Evolutionary conservation across 805 yeast species (phyloP).

Genomic region (Wickerhamiella azyma): DNA sequence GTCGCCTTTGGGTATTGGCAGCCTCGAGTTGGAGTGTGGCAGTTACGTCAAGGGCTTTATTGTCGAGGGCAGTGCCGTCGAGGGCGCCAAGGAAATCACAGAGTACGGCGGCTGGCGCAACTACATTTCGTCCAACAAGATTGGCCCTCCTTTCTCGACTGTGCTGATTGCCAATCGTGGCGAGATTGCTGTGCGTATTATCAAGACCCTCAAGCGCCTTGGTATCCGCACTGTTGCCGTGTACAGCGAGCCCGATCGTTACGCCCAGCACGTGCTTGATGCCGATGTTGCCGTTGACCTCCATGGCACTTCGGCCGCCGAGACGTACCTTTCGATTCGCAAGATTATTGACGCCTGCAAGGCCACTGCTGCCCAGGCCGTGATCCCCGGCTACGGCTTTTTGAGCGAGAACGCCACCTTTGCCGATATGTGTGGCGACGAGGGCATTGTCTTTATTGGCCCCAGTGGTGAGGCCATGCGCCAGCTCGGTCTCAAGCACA

Average conservation of each 20-base stretch:
- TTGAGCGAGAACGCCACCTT: constrained; percentile 93
- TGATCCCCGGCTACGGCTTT: constrained; percentile 96
- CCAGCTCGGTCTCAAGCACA: constrained; percentile 83
- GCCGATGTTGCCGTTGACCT: constrained; percentile 77
- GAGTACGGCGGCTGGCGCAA: constrained; percentile 76
- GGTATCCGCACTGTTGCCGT: constrained; percentile 73
- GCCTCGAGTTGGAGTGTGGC: constrained; percentile 71
- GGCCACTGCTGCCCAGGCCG: constrained; percentile 77
- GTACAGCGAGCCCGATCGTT: constrained; percentile 80
- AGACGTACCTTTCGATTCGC: constrained; percentile 75
- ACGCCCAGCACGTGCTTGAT: constrained; percentile 68
- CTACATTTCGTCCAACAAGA: constrained; percentile 29
- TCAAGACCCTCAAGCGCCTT: constrained; percentile 70
- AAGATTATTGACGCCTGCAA: constrained; percentile 81
- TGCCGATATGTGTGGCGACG: constrained; percentile 71
- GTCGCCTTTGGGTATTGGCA: constrained; percentile 88
- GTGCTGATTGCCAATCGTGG: constrained; percentile 97
- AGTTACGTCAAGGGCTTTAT: constrained; percentile 84
- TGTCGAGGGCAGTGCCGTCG: constrained; percentile 65
- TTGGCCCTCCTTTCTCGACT: constrained; percentile 53
- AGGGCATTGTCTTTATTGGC: constrained; percentile 88
- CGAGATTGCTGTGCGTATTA: constrained; percentile 91
- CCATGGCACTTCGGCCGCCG: constrained; percentile 74
- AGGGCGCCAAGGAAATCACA: constrained; percentile 73
- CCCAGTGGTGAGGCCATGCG: constrained; percentile 91